phyloP scores from a whole-genome alignment of 352 stramenopile species.

The Phytophthora tubulina region DNA sequence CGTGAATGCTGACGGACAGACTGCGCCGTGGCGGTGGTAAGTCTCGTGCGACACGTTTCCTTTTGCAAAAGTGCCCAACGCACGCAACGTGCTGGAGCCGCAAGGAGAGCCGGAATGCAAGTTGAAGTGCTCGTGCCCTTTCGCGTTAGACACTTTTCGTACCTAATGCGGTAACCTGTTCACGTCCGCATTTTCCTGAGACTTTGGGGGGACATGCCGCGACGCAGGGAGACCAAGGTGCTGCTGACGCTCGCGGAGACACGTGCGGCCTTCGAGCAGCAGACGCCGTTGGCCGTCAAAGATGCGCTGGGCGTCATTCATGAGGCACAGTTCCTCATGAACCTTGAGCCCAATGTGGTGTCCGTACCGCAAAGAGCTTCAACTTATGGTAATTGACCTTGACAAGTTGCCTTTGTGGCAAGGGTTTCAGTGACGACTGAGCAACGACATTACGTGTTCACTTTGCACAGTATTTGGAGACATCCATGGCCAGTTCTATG shows the following conservation, averaged over 20 bases:
- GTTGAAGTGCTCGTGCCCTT: constrained; percentile 42
- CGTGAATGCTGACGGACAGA: constrained; percentile 4
- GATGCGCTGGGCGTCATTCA: constrained; percentile 75
- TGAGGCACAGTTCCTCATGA: constrained; percentile 69
- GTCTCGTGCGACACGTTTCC: constrained; percentile 37
- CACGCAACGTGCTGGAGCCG: background rate
- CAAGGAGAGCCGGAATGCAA: constrained; percentile 27
- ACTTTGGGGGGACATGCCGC: constrained; percentile 35
- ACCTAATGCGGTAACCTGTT: constrained; percentile 28
- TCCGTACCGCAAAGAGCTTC: constrained; percentile 38
- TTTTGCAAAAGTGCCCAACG: constrained; percentile 3
- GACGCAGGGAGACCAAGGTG: constrained; percentile 46
- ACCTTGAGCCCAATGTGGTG: constrained; percentile 71
- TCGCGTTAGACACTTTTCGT: constrained; percentile 20
- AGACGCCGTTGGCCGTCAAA: constrained; percentile 61
- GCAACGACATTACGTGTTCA: constrained; percentile 19
- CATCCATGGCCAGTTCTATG: constrained; percentile 87
- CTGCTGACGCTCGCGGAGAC: constrained; percentile 50
- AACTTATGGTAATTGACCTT: constrained; percentile 39
- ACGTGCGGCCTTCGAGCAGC: constrained; percentile 67
- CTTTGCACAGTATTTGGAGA: constrained; percentile 75
- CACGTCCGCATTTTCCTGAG: constrained; percentile 13
- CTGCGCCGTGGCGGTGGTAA: background rate
- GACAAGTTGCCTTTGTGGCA: constrained; percentile 25
- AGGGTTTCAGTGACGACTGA: constrained; percentile 10